These are phyloP conservation scores for Lyophyllum decastes DNA, from an alignment of 768 basidiomycete genomes.

Conservation along the genomic window DNA sequence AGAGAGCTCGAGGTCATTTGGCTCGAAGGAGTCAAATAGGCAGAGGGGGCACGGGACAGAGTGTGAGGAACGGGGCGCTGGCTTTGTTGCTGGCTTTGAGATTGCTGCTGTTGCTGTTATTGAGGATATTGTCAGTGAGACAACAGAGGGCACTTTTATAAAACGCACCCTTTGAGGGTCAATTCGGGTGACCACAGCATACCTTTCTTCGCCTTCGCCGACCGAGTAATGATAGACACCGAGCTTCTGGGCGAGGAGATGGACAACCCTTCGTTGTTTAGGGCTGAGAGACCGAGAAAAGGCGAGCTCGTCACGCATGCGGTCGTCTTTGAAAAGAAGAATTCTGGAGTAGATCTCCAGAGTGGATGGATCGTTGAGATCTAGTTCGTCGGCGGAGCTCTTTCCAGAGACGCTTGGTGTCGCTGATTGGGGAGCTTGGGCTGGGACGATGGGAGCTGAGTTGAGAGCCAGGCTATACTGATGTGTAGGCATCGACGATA, in stretches of 20 bases:
- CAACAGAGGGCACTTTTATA: neutral
- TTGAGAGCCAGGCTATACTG: slow-evolving; percentile 45
- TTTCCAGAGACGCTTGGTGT: slow-evolving; percentile 72
- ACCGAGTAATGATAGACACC: slow-evolving; percentile 94
- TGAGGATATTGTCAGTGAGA: slow-evolving; percentile 6
- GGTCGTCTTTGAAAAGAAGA: slow-evolving; percentile 95
- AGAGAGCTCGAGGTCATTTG: slow-evolving; percentile 56
- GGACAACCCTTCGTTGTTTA: slow-evolving; percentile 89
- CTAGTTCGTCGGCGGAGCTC: slow-evolving; percentile 70
- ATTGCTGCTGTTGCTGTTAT: slow-evolving; percentile 36
- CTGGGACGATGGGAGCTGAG: slow-evolving; percentile 51
- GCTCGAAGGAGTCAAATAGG: slow-evolving; percentile 66
- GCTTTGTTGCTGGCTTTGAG: slow-evolving; percentile 41
- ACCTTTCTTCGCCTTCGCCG: slow-evolving; percentile 90
- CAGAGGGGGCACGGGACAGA: slow-evolving; percentile 79
- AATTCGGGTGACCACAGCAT: slow-evolving; percentile 91
- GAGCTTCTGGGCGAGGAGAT: slow-evolving; percentile 94
- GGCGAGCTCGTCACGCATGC: slow-evolving; percentile 95
- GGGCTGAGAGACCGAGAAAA: slow-evolving; percentile 87
- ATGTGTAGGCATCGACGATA: slow-evolving; percentile 44
- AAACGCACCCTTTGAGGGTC: slow-evolving; percentile 76
- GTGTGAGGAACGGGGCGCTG: slow-evolving; percentile 61
- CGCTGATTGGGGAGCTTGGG: slow-evolving; percentile 55
- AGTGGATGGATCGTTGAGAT: slow-evolving; percentile 94
- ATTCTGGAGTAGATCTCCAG: slow-evolving; percentile 97